Percentiles rank a stretch among this genome's conserved stretches.
Conservation (phyloP, 805 yeast species). For the Zygoascus ofunaensis region DNA sequence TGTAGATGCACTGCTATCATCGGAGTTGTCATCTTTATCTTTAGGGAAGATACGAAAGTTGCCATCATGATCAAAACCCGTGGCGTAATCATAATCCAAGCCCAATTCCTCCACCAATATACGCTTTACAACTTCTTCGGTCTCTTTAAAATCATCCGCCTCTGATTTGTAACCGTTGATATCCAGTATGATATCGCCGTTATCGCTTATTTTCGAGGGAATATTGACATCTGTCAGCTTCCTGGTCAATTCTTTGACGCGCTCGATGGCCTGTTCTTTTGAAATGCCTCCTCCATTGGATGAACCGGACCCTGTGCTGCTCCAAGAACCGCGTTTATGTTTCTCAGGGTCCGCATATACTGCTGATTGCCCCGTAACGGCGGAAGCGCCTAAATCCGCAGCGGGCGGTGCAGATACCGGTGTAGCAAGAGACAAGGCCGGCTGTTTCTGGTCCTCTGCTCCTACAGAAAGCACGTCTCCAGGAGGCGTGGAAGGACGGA, state of each 20-base stretch:
- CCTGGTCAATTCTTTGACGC: conserved; percentile 54
- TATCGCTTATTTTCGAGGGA: conserved; percentile 77
- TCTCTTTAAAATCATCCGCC: conserved; percentile 61
- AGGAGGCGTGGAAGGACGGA: not conserved
- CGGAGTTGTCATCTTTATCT: conserved; percentile 10
- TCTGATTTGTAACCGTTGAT: conserved; percentile 94
- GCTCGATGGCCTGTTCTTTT: conserved; percentile 41
- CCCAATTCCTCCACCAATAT: conserved; percentile 66
- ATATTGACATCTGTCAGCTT: conserved; percentile 64
- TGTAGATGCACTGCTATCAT: conserved; percentile 5
- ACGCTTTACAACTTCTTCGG: conserved; percentile 67
- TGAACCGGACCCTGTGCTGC: conserved; percentile 6
- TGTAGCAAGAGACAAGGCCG: not conserved
- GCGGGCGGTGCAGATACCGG: not conserved
- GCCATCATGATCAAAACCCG: conserved; percentile 27
- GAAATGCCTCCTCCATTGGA: conserved; percentile 14
- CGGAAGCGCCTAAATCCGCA: too few relatives aligned
- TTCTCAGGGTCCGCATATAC: not conserved
- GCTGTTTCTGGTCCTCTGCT: not conserved
- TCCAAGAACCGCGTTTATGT: conserved; percentile 1
- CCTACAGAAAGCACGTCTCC: not conserved
- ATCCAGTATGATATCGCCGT: conserved; percentile 84
- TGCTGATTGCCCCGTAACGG: too few relatives aligned
- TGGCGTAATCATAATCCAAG: conserved; percentile 22
- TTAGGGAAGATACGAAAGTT: conserved; percentile 25